These are phyloP conservation scores for Beauveria rudraprayagi DNA, from an alignment of 2,329 filamentous ascomycete genomes.

Conservation along the genomic window DNA sequence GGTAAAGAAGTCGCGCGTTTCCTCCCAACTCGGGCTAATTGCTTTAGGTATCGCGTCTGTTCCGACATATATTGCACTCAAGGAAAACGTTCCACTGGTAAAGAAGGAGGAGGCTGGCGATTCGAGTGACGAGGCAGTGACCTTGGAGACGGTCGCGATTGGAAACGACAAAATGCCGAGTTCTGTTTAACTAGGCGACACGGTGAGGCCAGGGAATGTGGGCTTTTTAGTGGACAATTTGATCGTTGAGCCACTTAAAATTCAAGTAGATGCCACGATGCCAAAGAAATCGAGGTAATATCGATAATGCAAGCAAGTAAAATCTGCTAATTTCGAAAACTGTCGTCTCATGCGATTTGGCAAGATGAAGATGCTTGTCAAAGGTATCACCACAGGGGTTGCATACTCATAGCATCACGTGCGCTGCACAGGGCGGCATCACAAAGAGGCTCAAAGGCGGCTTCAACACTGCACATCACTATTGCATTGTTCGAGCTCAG, in stretches of 20 bases:
- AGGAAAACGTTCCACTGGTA: slow-evolving; percentile 20
- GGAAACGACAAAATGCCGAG: neutral
- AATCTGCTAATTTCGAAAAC: neutral
- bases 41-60: slow-evolving; percentile 18
- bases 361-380: neutral
- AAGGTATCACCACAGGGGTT: slow-evolving; percentile 1
- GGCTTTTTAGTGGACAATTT: too few species aligned
- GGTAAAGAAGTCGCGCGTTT: slow-evolving; percentile 19
- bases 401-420: slow-evolving; percentile 2
- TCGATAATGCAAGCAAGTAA: too few species aligned
- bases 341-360: neutral
- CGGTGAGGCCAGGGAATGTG: neutral
- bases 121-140: slow-evolving; percentile 1
- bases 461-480: neutral
- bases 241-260: neutral
- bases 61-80: slow-evolving; percentile 24
- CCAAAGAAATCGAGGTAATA: neutral
- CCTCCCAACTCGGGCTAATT: neutral
- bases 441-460: neutral
- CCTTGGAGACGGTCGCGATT: neutral
- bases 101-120: neutral
- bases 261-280: neutral
- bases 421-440: neutral
- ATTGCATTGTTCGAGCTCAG: neutral
- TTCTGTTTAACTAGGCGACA: neutral